phyloP scores from a whole-genome alignment of 2,329 filamentous ascomycete species.

The Neodidymelliopsis sp. region DNA sequence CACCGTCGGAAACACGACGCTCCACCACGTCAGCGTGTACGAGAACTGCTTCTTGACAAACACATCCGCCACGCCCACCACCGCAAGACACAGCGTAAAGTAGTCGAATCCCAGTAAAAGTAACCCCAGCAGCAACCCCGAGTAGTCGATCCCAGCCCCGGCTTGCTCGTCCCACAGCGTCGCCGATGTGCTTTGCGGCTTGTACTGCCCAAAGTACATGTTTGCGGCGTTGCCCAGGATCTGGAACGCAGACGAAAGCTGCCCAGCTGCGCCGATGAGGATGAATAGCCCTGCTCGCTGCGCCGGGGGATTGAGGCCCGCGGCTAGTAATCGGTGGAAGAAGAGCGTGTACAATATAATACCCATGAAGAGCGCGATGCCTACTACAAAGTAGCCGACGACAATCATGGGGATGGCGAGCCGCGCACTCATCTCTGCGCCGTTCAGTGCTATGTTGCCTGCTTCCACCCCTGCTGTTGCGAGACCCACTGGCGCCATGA shows the following conservation, averaged over 20 bases:
- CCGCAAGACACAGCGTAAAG: constrained; percentile 9
- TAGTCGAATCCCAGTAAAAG: constrained; percentile 13
- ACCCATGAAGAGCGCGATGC: constrained; percentile 12
- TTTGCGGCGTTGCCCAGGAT: constrained; percentile 5
- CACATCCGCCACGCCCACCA: constrained; percentile 3
- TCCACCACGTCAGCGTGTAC: constrained; percentile 14
- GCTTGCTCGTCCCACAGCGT: constrained; percentile 2
- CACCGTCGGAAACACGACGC: constrained; percentile 9
- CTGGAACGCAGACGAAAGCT: constrained; percentile 11
- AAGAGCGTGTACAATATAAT: constrained; percentile 13
- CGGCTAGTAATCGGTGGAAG: constrained; percentile 14
- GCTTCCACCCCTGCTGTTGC: constrained; percentile 9
- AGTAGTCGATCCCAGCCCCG: constrained; percentile 7
- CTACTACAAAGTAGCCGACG: constrained; percentile 9
- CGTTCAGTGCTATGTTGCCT: constrained; percentile 7
- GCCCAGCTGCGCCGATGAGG: constrained; percentile 7
- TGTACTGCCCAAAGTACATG: constrained; percentile 3
- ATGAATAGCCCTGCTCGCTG: constrained; percentile 12
- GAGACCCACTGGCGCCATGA: constrained; percentile 12
- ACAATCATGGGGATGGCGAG: constrained; percentile 12
- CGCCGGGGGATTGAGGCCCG: constrained; percentile 7
- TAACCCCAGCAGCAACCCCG: constrained; percentile 1
- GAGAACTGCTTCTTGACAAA: constrained; percentile 14
- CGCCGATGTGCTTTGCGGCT: neutral
- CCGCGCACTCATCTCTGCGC: constrained; percentile 2